phyloP scores from a whole-genome alignment of 306 rosid genomes.

The Corylus avellana region DNA sequence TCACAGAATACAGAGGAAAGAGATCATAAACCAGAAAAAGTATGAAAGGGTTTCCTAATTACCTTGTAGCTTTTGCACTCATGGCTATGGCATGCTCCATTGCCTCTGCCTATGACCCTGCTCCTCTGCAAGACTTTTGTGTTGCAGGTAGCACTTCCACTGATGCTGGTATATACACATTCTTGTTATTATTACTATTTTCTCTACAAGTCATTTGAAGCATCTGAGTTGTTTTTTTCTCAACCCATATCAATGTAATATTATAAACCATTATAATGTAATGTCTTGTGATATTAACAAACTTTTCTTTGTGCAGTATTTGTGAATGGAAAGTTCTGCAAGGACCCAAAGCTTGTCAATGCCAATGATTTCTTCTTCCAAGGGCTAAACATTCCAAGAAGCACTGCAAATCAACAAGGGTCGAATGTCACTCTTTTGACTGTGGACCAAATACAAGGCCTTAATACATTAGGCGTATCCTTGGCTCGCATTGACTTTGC shows the following conservation, averaged over 20 bases:
- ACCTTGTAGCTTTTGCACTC: not conserved
- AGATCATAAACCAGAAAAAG: not conserved
- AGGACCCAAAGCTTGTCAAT: not conserved
- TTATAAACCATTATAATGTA: not conserved
- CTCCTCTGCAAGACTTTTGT: not conserved
- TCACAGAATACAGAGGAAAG: not conserved
- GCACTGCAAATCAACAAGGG: not conserved
- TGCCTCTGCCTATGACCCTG: not conserved
- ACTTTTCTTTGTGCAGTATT: not conserved
- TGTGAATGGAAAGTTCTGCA: not conserved
- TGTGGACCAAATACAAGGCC: not conserved
- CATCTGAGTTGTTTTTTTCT: too few relatives aligned
- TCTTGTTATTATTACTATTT: too few relatives aligned
- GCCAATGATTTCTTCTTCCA: not conserved
- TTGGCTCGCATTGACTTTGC: not conserved
- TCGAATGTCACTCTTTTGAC: not conserved
- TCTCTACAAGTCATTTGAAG: too few relatives aligned
- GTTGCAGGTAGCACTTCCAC: not conserved
- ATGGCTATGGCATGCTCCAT: not conserved
- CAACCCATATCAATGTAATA: too few relatives aligned
- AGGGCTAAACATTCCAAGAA: not conserved
- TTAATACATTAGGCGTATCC: not conserved
- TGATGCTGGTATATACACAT: not conserved
- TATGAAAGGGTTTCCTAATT: not conserved
- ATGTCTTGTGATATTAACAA: not conserved